Base-by-base conservation (phyloP, 192 early-diverging fungal species). In the Pilaira anomala region DNA sequence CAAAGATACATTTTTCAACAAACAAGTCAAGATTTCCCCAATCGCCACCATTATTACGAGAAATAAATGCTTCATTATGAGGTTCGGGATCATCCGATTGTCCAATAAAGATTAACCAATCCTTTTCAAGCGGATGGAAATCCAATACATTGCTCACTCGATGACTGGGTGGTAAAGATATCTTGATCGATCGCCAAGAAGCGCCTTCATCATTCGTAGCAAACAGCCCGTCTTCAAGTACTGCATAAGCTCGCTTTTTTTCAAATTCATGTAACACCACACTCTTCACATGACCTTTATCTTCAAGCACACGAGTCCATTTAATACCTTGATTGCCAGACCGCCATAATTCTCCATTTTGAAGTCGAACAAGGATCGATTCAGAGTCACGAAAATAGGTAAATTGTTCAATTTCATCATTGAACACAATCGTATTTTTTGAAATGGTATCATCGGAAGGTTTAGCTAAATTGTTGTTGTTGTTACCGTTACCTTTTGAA, bases 1-100 rank as follows among this genome's bases (percentile, higher is more conserved):
- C 90, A 82, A 93, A 98, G 41, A 87, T 79, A 76, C 95, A 97
- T 68, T 94, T 93, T 19, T 91, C 89, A 36, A 97, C 72, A 21
- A 63, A 48, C 21, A 51, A 18, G 25, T 67, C 60, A 13, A 73
- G 25, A 16, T 54, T 30, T 16, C 60, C 65, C 94, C 94, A 98
- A 16, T 64, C 72, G 24, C 73, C 72, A 24, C 93, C 92, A 60
- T 87, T 78, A 62, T 95, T 82, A 25, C 80, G 71, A 21, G 92
- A 90, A 36, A 83, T 73, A 66, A 81, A 92, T 33, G 87, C 84
- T 60, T 82, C 76, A 2, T 93, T 88, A 74, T 88, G 85, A 71
- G 88, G 92, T 19, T 68, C 67, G 6, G 73, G 65, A 16, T 75
- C 73, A 3, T 56, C 21, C 9, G 71, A 80, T 36, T 88, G 85